phyloP scores from a whole-genome alignment of 805 yeast genomes.

The Wickerhamomyces subpelliculosus region DNA sequence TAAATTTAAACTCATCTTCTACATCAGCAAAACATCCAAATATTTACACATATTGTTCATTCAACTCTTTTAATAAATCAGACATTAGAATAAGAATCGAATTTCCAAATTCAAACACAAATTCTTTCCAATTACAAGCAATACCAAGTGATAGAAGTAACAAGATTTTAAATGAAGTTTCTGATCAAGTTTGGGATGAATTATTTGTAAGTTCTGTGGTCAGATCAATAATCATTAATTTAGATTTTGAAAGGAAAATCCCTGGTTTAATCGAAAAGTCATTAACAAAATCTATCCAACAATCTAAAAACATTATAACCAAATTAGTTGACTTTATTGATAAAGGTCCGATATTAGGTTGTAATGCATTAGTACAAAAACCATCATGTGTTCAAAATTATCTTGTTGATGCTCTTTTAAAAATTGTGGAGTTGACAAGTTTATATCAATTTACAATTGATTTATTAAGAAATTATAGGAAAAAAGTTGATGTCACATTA shows the following conservation, averaged over 20 bases:
- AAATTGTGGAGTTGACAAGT: conserved; percentile 32
- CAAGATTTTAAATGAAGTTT: conserved; percentile 26
- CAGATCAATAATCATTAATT: conserved; percentile 45
- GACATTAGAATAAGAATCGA: conserved; percentile 66
- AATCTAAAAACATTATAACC: conserved; percentile 8
- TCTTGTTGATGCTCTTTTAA: conserved; percentile 64
- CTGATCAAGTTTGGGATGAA: conserved; percentile 48
- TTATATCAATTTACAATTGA: conserved; percentile 33
- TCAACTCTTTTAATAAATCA: conserved; percentile 59
- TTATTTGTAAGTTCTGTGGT: conserved; percentile 51
- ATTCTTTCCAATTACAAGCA: conserved; percentile 22
- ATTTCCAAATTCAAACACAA: conserved; percentile 40
- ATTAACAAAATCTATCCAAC: conserved; percentile 17
- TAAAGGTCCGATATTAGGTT: conserved; percentile 59
- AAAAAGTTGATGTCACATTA: conserved; percentile 19
- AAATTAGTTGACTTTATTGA: conserved; percentile 13
- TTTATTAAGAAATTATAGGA: conserved; percentile 21
- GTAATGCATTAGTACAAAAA: conserved; percentile 54
- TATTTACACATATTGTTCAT: conserved; percentile 51
- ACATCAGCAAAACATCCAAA: conserved; percentile 19
- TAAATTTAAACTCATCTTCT: conserved; percentile 19
- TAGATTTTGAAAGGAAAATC: conserved; percentile 45
- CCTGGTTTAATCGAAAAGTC: conserved; percentile 54
- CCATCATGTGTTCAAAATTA: conserved; percentile 60
- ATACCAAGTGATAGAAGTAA: conserved; percentile 30